A percentile compares a stretch with the other conserved stretches of the same genome.
phyloP scores from a whole-genome alignment of 108 stramenopile genomes.

The Skeletonema potamos region DNA sequence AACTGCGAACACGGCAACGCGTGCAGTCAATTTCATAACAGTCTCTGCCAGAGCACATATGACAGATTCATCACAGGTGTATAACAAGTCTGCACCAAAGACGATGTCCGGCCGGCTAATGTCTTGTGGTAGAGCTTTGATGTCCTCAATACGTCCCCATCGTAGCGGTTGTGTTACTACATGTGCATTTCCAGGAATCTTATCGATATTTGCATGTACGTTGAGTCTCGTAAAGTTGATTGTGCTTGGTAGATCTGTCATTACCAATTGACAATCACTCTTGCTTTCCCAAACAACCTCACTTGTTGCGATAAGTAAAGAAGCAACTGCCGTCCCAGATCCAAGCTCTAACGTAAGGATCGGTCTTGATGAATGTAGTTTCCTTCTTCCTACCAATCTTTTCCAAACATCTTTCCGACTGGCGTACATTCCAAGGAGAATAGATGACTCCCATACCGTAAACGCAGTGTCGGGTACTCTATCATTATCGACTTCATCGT shows the following conservation, averaged over 20 bases:
- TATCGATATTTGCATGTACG: background rate
- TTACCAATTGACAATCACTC: background rate
- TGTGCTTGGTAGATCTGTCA: background rate
- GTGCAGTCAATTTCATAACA: background rate
- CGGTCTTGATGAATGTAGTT: background rate
- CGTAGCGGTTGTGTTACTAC: conserved; percentile 2
- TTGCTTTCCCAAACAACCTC: conserved; percentile 1
- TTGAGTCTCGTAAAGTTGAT: conserved; percentile 1
- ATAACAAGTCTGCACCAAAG: conserved; percentile 16
- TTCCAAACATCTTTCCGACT: conserved; percentile 12
- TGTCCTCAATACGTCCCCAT: conserved; percentile 8
- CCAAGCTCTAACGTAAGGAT: conserved; percentile 12
- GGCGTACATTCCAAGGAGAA: conserved; percentile 16
- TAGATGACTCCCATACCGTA: conserved; percentile 6
- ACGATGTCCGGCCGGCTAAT: conserved; percentile 5
- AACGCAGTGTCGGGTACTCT: conserved; percentile 7
- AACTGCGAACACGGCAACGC: conserved; percentile 12
- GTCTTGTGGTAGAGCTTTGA: background rate
- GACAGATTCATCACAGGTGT: conserved; percentile 6
- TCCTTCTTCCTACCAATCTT: conserved; percentile 11
- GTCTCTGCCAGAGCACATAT: conserved; percentile 14
- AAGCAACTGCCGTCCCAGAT: conserved; percentile 4
- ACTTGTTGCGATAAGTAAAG: conserved; percentile 10
- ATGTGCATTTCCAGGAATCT: background rate
- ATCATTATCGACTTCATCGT: background rate